These are phyloP conservation scores for Albatrellus ellisii DNA, from an alignment of 768 basidiomycete genomes.

Conservation along the genomic window DNA sequence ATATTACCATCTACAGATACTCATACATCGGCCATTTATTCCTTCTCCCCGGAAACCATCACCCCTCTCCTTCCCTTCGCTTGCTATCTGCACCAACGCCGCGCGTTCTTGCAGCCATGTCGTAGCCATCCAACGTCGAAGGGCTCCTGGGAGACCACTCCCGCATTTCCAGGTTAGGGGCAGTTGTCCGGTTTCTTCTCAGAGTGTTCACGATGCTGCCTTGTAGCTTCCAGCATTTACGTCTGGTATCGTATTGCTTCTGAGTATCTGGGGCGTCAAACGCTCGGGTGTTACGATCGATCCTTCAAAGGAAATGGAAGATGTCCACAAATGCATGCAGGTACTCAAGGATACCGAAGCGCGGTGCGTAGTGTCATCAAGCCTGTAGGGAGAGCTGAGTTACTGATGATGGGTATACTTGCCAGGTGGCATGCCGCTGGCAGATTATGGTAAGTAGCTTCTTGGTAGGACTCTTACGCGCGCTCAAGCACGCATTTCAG, in stretches of 20 bases:
- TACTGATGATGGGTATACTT: not conserved
- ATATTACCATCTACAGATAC: constrained; percentile 32
- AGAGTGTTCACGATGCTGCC: constrained; percentile 8
- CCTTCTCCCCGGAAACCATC: constrained; percentile 23
- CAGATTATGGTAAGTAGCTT: constrained; percentile 29
- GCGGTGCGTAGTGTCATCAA: constrained; percentile 1
- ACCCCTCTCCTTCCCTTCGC: constrained; percentile 27
- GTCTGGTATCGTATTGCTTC: constrained; percentile 28
- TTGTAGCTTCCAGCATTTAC: constrained; percentile 22
- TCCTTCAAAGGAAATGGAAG: constrained; percentile 12
- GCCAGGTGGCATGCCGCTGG: constrained; percentile 35
- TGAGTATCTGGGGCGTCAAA: constrained; percentile 30
- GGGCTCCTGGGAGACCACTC: constrained; percentile 12
- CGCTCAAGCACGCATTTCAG: constrained; percentile 20
- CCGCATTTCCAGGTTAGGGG: constrained; percentile 9
- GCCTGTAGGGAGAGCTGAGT: not conserved
- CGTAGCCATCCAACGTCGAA: constrained; percentile 22
- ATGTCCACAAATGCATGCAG: constrained; percentile 15
- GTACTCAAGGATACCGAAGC: constrained; percentile 11
- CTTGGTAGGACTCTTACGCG: not conserved
- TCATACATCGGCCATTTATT: constrained; percentile 36
- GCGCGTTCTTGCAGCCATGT: constrained; percentile 33
- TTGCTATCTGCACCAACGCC: constrained; percentile 39
- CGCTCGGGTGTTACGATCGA: constrained; percentile 12
- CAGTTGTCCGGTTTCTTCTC: not conserved